These are phyloP conservation scores for Syzygium aqueum DNA, from an alignment of 345 rosid species.

Conservation along the genomic window DNA sequence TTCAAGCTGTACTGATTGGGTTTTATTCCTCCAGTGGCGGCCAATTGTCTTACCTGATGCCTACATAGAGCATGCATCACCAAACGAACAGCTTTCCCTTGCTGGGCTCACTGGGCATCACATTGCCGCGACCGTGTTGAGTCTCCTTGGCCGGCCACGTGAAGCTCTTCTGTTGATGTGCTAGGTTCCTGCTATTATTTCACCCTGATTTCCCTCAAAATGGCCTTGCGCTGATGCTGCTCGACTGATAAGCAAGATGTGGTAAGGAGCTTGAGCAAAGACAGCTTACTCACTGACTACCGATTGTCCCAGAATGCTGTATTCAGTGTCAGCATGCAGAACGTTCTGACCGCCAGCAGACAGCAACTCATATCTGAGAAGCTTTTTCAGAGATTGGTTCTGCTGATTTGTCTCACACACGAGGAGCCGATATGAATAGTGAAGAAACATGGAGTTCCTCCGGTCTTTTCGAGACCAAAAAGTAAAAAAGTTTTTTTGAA, in stretches of 20 bases:
- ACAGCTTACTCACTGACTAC: not conserved
- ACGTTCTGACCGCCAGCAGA: not conserved
- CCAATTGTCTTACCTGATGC: slow-evolving; percentile 82
- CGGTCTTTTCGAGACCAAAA: not conserved
- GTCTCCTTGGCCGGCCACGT: slow-evolving; percentile 73
- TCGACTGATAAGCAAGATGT: not conserved
- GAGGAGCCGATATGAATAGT: not conserved
- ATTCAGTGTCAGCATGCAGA: not conserved
- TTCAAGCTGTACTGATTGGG: not conserved
- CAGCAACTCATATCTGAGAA: not conserved
- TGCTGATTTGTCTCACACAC: not conserved
- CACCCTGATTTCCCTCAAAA: not conserved
- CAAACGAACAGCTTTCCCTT: slow-evolving; percentile 58
- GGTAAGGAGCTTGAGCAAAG: not conserved
- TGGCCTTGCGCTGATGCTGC: not conserved
- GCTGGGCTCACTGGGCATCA: slow-evolving; percentile 91
- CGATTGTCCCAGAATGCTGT: not conserved
- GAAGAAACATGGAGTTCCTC: not conserved
- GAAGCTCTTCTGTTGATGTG: slow-evolving; percentile 84
- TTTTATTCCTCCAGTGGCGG: slow-evolving; percentile 60
- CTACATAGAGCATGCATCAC: slow-evolving; percentile 67
- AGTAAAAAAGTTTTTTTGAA: not conserved
- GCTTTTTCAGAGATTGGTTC: not conserved
- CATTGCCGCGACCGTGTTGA: slow-evolving; percentile 79
- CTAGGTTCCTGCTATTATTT: slow-evolving; percentile 13